Evolutionary conservation across 1,284 basidiomycete species (phyloP), one percentile per base, ranked within the genome.

Genomic region (Apiotrichum mycotoxinovorans): DNA sequence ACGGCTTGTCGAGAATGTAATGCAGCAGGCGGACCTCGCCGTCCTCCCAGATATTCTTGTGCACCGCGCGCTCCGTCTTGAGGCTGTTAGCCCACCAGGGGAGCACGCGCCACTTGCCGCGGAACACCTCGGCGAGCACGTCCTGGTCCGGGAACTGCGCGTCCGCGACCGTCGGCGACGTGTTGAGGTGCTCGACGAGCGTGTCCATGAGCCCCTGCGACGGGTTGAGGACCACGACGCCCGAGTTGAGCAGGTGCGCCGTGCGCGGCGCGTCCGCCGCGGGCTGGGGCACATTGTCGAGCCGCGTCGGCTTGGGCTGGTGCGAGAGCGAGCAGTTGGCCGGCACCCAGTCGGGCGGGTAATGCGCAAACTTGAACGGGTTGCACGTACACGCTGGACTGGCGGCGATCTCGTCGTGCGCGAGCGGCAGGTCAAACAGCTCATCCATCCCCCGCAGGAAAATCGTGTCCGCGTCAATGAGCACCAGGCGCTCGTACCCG

Each of bases 131-230:
- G 1, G 91, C 83, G 33, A 98, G 83, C 25, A 96, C 82, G 68
- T 98, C 94, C 76, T 98, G 94, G 73, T 98, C 94, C 0, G 92
- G 87, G 75, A 98, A 98, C 40, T 80, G 80, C 78, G 87, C 94
- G 1, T 81, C 81, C 5, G 83, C 66, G 17, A 96, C 81, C 8
- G 84, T 81, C 4, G 87, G 84, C 26, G 87, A 86, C 2, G 84
- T 87, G 54, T 80, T 72, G 51, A 97, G 83, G 73, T 83, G 84
- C 40, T 83, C 66, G 22, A 80, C 77, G 58, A 95, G 81, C 15
- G 79, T 68, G 4, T 72, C 59, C 51, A 90, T 87, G 17, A 74
- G 68, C 2, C 48, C 33, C 27, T 52, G 37, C 3, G 75, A 77
- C 0, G 94, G 95, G n/a, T 82, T 83, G 43, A 96, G 80, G 40